Conservation (phyloP, 768 basidiomycete genomes). For the Tricholoma furcatifolium region DNA sequence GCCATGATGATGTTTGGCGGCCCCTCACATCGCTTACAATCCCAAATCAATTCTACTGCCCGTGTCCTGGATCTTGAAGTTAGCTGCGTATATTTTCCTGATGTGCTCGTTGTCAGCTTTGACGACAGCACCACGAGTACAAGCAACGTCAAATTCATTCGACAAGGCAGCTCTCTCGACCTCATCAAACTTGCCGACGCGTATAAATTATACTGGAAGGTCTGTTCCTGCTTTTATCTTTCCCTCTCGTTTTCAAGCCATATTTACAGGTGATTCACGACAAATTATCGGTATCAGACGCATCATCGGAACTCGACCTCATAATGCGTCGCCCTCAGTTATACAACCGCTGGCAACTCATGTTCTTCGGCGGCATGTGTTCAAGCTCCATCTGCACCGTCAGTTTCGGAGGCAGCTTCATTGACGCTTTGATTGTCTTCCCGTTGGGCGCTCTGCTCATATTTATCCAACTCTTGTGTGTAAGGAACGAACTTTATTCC, state of each 20-base stretch:
- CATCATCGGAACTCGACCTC: conserved; percentile 63
- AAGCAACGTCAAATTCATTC: conserved; percentile 76
- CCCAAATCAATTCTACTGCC: conserved; percentile 79
- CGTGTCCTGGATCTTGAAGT: conserved; percentile 70
- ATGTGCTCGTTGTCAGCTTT: conserved; percentile 79
- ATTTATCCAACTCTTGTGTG: conserved; percentile 66
- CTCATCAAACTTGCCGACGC: conserved; percentile 74
- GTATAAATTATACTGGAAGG: conserved; percentile 74
- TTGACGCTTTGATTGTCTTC: conserved; percentile 70
- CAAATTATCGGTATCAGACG: conserved; percentile 70
- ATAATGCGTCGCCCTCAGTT: conserved; percentile 68
- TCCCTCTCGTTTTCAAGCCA: neutral
- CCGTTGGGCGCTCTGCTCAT: conserved; percentile 79
- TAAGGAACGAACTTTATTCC: conserved; percentile 74
- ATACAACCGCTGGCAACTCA: conserved; percentile 59
- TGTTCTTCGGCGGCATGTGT: conserved; percentile 76
- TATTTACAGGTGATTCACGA: conserved; percentile 77
- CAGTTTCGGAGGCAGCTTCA: conserved; percentile 72
- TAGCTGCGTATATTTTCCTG: conserved; percentile 74
- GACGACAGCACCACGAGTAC: conserved; percentile 80
- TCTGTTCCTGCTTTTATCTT: conserved; percentile 22
- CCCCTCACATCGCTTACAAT: conserved; percentile 78
- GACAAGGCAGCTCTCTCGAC: conserved; percentile 69
- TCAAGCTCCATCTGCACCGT: conserved; percentile 73
- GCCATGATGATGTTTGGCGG: conserved; percentile 91